Evolutionary conservation across 129 eudicot genomes (phyloP), one percentile per base, ranked within the genome.

Genomic region (Pulicaria dysenterica): DNA sequence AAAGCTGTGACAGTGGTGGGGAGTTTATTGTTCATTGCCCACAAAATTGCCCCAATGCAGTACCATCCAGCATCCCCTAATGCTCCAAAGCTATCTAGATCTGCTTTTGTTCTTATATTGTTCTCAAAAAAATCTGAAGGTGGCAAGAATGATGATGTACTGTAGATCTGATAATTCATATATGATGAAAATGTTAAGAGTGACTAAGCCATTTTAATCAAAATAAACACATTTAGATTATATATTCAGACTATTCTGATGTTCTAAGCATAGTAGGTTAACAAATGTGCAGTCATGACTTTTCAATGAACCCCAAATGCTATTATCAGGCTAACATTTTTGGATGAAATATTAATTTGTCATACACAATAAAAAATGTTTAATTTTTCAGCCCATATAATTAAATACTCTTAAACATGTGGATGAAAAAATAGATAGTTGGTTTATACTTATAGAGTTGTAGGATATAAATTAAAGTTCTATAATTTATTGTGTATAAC

Each of bases 11-110:
- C 91, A 0, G 85, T 83, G 17, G 86, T 85, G n/a, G 98, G 98
- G 19, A 85, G 79, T 63, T 84, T 72, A 48, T 83, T 70, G 78
- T 89, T 83, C 89, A 85, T 85, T 15, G 94, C 85, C 96, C 94
- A 92, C 57, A 89, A 64, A 73, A 85, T 92, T 37, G 81, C 91
- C 15, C 98, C 91, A 15, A 89, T 85, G 87, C 96, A 92, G 74
- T 92, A 92, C 98, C 98, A 87, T 7, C 98, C 98, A 2, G 90
- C 76, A 56, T 92, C 96, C 24, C 98, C 98, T 60, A 92, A 48
- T 65, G 98, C 98, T 41, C 98, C 98, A 2, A 86, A 83, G 68
- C 81, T 43, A 44, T 92, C 98, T 55, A 86, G 70, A 60, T 89
- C 94, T n/a, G 94, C 84, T 75, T 89, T 83, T 40, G 87, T 85